Evolutionary conservation across 2,329 filamentous ascomycete genomes (phyloP).

Genomic region (Fusarium humuli): DNA sequence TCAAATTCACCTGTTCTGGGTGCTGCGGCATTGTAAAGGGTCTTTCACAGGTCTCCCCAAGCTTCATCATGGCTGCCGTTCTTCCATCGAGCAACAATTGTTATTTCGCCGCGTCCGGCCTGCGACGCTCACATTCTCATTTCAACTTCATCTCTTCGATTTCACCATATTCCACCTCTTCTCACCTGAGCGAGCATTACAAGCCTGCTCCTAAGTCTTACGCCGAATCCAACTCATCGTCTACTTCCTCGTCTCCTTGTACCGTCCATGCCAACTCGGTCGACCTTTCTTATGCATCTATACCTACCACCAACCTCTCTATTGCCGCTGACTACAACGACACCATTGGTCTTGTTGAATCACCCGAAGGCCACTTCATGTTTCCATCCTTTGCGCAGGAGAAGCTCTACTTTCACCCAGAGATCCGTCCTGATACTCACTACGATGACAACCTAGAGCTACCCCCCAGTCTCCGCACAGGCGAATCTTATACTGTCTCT

Average conservation of each 20-base stretch:
- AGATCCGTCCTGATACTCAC: constrained; percentile 29
- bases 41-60: constrained; percentile 33
- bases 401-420: constrained; percentile 55
- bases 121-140: constrained; percentile 61
- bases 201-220: constrained; percentile 56
- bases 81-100: constrained; percentile 67
- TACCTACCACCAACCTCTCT: constrained; percentile 72
- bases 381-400: constrained; percentile 60
- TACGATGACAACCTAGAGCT: constrained; percentile 54
- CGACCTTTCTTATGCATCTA: constrained; percentile 69
- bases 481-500: constrained; percentile 64
- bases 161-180: constrained; percentile 57
- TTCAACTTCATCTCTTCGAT: constrained; percentile 57
- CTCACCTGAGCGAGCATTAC: constrained; percentile 62
- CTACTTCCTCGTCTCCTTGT: constrained; percentile 55
- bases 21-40: constrained; percentile 41
- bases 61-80: constrained; percentile 64
- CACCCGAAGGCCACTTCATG: constrained; percentile 60
- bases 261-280: constrained; percentile 64
- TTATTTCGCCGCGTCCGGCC: constrained; percentile 65
- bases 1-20: constrained; percentile 24
- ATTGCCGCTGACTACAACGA: constrained; percentile 68
- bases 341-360: constrained; percentile 56
- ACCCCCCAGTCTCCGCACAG: constrained; percentile 62
- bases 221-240: constrained; percentile 62